Evolutionary conservation across 1,284 basidiomycete genomes (phyloP), one percentile per base, ranked within the genome.

Genomic region (Papiliotrema terrestris): DNA sequence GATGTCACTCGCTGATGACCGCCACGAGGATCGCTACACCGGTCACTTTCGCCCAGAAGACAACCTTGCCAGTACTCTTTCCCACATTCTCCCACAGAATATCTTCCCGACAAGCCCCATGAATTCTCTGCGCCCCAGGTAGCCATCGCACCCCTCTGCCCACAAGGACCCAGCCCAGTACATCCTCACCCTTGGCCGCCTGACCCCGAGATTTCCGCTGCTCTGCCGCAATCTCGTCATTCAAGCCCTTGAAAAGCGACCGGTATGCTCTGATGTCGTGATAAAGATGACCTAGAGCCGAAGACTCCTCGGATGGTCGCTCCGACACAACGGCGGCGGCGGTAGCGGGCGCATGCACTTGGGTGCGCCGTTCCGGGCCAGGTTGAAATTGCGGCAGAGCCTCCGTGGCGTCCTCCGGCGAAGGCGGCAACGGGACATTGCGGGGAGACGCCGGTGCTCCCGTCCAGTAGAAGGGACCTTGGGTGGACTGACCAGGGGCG

Each of bases 81-180:
- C 88, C 87, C 20, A 90, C 73, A 47, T 88, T 83, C 57, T 84
- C 82, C 88, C 88, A 91, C 49, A 86, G 73, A 29, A 91, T 83
- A 67, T 90, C 88, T 63, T 90, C 88, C 70, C 87, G 88, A 14
- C 86, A 84, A 45, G 85, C 77, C 1, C 88, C 88, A 63, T 87
- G 84, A 26, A 91, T 87, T 32, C 86, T 73, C 66, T 86, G 76
- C 3, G 86, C 76, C 1, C 83, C 83, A 14, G 82, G 83, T n/a
- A 90, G 71, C 60, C 81, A 81, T 50, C 82, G 72, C 53, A 89
- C 68, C 0, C 86, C 87, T 22, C 83, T 79, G 2, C 88, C 88
- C 35, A 89, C 80, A 62, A 91, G 73, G 43, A 91, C 69, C 86
- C 87, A 90, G 0, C 89, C 88, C 60, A 84, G 9, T 59, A 88